phyloP scores from a whole-genome alignment of 192 early-diverging fungal genomes.

The Linderina pennispora region DNA sequence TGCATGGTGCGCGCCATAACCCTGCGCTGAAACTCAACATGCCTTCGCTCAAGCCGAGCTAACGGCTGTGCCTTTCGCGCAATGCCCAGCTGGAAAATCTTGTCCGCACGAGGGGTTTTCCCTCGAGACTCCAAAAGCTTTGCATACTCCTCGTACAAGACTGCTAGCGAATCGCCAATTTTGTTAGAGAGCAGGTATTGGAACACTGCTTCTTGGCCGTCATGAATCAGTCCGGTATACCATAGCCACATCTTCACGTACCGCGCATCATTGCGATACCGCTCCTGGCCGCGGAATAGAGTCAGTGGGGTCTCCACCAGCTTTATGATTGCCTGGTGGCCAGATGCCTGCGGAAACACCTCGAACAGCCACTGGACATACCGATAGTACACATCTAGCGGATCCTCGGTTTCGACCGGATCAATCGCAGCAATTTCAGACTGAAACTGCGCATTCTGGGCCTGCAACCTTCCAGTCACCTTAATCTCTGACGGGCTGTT shows the following conservation, averaged over 20 bases:
- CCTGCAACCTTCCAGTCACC: conserved; percentile 18
- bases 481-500: no score
- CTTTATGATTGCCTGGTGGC: conserved; percentile 46
- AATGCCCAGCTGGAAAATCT: conserved; percentile 62
- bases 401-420: conserved; percentile 40
- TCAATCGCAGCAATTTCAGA: conserved; percentile 25
- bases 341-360: conserved; percentile 53
- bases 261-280: conserved; percentile 57
- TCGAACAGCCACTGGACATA: conserved; percentile 60
- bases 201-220: conserved; percentile 63
- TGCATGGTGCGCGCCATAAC: conserved; percentile 23
- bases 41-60: conserved; percentile 52
- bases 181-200: conserved; percentile 63
- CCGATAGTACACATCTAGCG: conserved; percentile 54
- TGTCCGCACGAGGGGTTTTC: conserved; percentile 51
- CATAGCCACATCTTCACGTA: conserved; percentile 58
- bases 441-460: conserved; percentile 32
- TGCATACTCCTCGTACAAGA: conserved; percentile 78
- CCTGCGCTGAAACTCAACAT: conserved; percentile 54
- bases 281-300: conserved; percentile 46
- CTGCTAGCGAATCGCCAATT: conserved; percentile 59
- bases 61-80: conserved; percentile 63
- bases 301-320: conserved; percentile 47
- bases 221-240: conserved; percentile 43
- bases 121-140: conserved; percentile 48